phyloP scores from a whole-genome alignment of 2,329 filamentous ascomycete species.

The Aspergillus pseudoterreus region DNA sequence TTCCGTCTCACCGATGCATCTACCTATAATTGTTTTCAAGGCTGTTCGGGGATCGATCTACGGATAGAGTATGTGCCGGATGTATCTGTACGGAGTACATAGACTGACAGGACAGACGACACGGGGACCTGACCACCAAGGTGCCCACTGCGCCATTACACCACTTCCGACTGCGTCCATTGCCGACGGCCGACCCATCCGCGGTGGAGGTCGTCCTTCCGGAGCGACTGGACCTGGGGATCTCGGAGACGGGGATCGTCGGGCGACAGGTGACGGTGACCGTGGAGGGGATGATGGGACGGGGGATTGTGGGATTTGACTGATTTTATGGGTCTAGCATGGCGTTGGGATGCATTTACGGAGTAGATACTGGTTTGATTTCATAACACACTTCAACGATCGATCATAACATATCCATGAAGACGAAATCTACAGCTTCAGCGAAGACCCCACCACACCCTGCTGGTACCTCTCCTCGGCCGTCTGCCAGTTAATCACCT shows the following conservation, averaged over 20 bases:
- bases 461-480: constrained; percentile 63
- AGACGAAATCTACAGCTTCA: constrained; percentile 22
- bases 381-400: not conserved
- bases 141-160: constrained; percentile 19
- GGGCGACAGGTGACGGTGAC: constrained; percentile 30
- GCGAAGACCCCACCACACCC: constrained; percentile 20
- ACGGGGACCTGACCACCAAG: constrained; percentile 23
- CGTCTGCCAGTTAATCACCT: constrained; percentile 88
- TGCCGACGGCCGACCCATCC: not conserved
- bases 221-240: constrained; percentile 29
- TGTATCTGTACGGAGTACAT: not conserved
- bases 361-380: no score
- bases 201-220: constrained; percentile 23
- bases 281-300: constrained; percentile 23
- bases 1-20: constrained; percentile 23
- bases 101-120: constrained; percentile 16
- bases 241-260: constrained; percentile 32
- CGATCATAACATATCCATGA: not conserved
- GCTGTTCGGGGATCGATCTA: constrained; percentile 21
- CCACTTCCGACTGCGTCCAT: constrained; percentile 19
- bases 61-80: constrained; percentile 29
- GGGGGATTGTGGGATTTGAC: constrained; percentile 34
- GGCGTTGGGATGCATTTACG: no score
- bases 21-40: constrained; percentile 18
- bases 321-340: not conserved